Conservation (phyloP, 352 stramenopile genomes). For the Phytopythium delawarense region DNA sequence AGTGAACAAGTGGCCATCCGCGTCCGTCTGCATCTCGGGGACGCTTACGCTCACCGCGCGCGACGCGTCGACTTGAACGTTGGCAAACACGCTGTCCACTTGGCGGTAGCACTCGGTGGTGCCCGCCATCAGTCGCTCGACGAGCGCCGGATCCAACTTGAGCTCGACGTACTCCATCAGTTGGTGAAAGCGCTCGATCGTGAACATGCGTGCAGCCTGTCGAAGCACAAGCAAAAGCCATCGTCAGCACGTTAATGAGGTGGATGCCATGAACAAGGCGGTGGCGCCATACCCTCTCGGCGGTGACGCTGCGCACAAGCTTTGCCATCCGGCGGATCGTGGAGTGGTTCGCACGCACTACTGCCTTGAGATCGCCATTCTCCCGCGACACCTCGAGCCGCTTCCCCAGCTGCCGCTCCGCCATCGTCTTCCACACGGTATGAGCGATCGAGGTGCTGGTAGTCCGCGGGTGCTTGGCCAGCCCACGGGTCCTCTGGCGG, state of each 20-base stretch:
- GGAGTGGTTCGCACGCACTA: not conserved
- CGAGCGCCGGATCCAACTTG: not conserved
- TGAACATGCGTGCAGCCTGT: not conserved
- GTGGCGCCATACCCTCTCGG: not conserved
- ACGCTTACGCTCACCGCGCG: not conserved
- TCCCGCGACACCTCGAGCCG: not conserved
- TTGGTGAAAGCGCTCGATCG: not conserved
- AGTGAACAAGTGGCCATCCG: not conserved
- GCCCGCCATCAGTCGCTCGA: not conserved
- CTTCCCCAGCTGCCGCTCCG: not conserved
- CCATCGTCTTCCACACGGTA: not conserved
- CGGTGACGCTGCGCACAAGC: not conserved
- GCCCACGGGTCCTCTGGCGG: not conserved
- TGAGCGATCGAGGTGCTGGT: not conserved
- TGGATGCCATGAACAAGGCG: not conserved
- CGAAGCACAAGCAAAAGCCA: not conserved
- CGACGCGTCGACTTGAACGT: not conserved
- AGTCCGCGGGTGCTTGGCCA: not conserved
- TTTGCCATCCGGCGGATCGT: not conserved
- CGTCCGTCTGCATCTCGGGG: not conserved
- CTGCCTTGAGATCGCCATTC: not conserved
- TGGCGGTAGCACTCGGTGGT: not conserved
- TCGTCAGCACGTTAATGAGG: not conserved
- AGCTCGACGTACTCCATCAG: not conserved
- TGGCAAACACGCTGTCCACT: not conserved